These are phyloP conservation scores for Ceratocystis eucalypticola DNA, from an alignment of 2,329 filamentous ascomycete species.

Conservation along the genomic window DNA sequence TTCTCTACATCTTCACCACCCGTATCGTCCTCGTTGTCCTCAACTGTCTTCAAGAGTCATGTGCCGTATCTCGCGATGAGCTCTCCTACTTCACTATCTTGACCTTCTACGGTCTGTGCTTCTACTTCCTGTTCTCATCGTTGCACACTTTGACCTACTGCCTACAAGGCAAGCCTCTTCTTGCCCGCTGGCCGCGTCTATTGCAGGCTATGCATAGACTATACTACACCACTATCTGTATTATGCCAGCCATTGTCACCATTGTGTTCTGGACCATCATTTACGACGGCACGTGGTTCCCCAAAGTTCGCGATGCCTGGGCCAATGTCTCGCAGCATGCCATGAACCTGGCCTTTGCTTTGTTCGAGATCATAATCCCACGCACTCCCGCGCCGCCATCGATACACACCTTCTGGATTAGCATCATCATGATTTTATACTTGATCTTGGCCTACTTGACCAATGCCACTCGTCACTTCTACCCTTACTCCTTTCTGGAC, in stretches of 20 bases:
- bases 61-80: conserved; percentile 35
- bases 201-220: conserved; percentile 53
- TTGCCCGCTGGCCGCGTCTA: conserved; percentile 45
- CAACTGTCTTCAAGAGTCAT: conserved; percentile 39
- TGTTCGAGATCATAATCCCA: conserved; percentile 61
- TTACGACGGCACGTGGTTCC: conserved; percentile 39
- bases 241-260: conserved; percentile 55
- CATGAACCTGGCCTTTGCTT: conserved; percentile 57
- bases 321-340: conserved; percentile 60
- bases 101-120: conserved; percentile 69
- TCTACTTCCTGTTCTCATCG: conserved; percentile 59
- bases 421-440: conserved; percentile 60
- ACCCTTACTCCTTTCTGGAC: conserved; percentile 69
- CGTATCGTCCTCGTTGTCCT: conserved; percentile 57
- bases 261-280: conserved; percentile 57
- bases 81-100: conserved; percentile 78
- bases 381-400: conserved; percentile 47
- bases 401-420: conserved; percentile 52
- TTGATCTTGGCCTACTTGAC: conserved; percentile 63
- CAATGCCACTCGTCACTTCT: conserved; percentile 54
- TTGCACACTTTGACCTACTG: conserved; percentile 58
- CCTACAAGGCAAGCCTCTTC: conserved; percentile 37
- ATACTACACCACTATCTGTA: conserved; percentile 49
- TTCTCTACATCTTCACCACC: conserved; percentile 55
- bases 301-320: conserved; percentile 42